These are phyloP conservation scores for Friedmanniomyces endolithicus DNA, from an alignment of 495 filamentous ascomycete genomes.

Conservation along the genomic window DNA sequence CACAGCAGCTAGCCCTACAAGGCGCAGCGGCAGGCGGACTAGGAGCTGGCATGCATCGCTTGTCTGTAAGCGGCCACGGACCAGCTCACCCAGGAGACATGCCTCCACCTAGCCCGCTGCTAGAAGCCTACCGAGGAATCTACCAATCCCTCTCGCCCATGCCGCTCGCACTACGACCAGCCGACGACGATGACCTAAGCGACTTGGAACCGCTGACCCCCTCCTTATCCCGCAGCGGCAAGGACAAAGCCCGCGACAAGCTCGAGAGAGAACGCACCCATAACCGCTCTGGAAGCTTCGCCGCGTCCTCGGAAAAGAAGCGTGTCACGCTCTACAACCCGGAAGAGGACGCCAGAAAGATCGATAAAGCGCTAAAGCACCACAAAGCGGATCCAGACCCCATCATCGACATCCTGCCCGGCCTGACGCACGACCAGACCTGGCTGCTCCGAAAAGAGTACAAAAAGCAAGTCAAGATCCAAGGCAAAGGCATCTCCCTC, in stretches of 20 bases:
- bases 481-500: constrained; percentile 64
- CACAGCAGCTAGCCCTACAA: background rate
- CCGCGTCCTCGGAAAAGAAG: constrained; percentile 29
- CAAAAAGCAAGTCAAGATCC: constrained; percentile 70
- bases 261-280: background rate
- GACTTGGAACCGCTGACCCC: constrained; percentile 22
- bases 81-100: constrained; percentile 20
- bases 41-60: constrained; percentile 23
- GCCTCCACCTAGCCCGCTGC: constrained; percentile 51
- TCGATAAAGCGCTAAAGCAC: constrained; percentile 61
- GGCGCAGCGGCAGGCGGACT: constrained; percentile 10
- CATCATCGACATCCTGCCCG: constrained; percentile 73
- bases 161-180: constrained; percentile 57
- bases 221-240: background rate
- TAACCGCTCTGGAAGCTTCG: background rate
- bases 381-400: constrained; percentile 52
- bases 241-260: background rate
- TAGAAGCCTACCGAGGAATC: constrained; percentile 87
- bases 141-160: constrained; percentile 94
- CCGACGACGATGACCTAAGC: constrained; percentile 27
- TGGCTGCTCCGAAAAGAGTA: constrained; percentile 75
- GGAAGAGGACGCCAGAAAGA: constrained; percentile 56
- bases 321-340: constrained; percentile 64
- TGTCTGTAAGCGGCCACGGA: constrained; percentile 23
- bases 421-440: constrained; percentile 72